These are phyloP conservation scores for Dioscorea alata DNA, from an alignment of 106 monocot genomes.

Conservation along the genomic window DNA sequence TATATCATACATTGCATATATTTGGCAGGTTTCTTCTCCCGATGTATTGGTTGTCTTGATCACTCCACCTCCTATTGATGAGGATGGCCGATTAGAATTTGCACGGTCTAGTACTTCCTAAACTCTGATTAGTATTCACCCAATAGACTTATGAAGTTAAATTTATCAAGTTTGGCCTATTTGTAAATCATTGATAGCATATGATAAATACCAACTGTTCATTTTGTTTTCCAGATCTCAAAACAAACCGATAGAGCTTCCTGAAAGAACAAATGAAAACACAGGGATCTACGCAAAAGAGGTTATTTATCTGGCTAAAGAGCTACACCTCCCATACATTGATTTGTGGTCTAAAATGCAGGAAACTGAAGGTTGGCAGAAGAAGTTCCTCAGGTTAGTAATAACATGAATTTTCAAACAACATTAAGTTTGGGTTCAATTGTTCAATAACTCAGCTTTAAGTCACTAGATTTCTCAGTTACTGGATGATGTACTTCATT, in stretches of 20 bases:
- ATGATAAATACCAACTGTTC: too few relatives aligned
- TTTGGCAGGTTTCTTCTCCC: conserved; percentile 52
- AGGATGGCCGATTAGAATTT: conserved; percentile 69
- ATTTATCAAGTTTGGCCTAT: too few relatives aligned
- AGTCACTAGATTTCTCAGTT: too few relatives aligned
- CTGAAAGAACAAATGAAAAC: conserved; percentile 90
- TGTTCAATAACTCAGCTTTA: too few relatives aligned
- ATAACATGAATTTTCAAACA: too few relatives aligned
- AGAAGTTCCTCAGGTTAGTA: conserved; percentile 68
- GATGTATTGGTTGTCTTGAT: conserved; percentile 67
- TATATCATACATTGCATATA: background rate
- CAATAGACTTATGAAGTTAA: too few relatives aligned
- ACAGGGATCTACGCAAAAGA: conserved; percentile 69
- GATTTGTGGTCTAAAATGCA: conserved; percentile 85
- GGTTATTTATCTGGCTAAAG: conserved; percentile 62
- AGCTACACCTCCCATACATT: conserved; percentile 57
- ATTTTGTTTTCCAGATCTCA: too few relatives aligned
- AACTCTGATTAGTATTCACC: too few relatives aligned
- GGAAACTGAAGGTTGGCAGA: conserved; percentile 70
- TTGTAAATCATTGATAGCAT: too few relatives aligned
- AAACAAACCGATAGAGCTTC: conserved; percentile 53
- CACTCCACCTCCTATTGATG: conserved; percentile 92
- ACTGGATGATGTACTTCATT: too few relatives aligned
- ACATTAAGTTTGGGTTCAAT: too few relatives aligned
- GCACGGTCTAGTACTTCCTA: conserved; percentile 43